A percentile compares a stretch with the other conserved stretches of the same genome.
These are phyloP conservation scores for Lactarius sanguifluus DNA, from an alignment of 768 basidiomycete genomes.

Conservation along the genomic window DNA sequence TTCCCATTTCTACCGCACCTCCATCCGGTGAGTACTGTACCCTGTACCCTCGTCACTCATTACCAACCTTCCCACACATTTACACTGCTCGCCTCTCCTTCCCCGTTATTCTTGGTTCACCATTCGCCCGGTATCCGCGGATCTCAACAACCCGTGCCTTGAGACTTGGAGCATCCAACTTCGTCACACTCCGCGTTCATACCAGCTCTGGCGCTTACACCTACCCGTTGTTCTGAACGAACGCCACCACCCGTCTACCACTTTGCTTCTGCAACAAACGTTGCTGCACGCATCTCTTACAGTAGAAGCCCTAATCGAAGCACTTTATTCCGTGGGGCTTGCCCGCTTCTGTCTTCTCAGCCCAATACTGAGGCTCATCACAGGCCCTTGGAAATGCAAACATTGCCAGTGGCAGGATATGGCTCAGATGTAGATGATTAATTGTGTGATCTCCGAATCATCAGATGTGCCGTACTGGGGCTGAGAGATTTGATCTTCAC, in stretches of 20 bases:
- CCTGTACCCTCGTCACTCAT: not conserved
- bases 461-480: not conserved
- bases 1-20: not conserved
- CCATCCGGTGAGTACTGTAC: not conserved
- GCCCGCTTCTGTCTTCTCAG: not conserved
- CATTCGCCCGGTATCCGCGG: not conserved
- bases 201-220: not conserved
- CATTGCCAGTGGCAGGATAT: not conserved
- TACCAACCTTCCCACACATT: not conserved
- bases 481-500: not conserved
- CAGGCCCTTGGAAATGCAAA: not conserved
- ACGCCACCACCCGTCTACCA: not conserved
- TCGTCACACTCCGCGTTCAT: not conserved
- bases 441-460: not conserved
- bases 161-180: not conserved
- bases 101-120: not conserved
- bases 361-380: not conserved
- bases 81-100: not conserved
- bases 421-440: not conserved
- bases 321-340: not conserved
- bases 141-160: not conserved
- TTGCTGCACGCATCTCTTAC: not conserved
- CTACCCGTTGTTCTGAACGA: not conserved
- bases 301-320: not conserved
- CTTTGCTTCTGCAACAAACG: not conserved